Conservation (phyloP, 371 early-diverging fungal genomes). For the Massospora cicadina region DNA sequence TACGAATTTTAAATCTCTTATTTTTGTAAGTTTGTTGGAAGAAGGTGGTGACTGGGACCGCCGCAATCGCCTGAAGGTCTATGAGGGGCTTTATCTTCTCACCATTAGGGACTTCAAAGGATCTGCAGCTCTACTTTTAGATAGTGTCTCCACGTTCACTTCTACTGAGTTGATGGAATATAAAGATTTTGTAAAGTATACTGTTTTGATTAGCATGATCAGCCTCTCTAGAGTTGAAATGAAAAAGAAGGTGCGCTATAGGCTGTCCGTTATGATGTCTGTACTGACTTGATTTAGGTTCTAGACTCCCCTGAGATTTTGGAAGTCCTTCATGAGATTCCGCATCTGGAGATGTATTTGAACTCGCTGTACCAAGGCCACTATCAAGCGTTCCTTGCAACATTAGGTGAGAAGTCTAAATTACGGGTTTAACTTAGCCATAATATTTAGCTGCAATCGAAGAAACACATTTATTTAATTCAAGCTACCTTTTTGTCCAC, state of each 20-base stretch:
- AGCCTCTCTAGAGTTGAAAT: conserved; percentile 83
- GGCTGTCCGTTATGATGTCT: neutral
- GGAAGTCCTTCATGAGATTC: conserved; percentile 83
- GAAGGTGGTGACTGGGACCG: conserved; percentile 99
- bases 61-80: conserved; percentile 96
- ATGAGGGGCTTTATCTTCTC: conserved; percentile 87
- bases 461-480: conserved; percentile 25
- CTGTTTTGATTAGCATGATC: conserved; percentile 76
- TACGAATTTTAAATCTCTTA: neutral
- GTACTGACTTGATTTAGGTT: conserved; percentile 26
- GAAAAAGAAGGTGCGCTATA: conserved; percentile 60
- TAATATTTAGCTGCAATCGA: conserved; percentile 27
- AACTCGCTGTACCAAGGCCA: conserved; percentile 84
- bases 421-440: neutral
- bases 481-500: conserved; percentile 60
- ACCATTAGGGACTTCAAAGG: conserved; percentile 90
- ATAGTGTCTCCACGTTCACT: conserved; percentile 93
- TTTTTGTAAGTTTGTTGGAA: conserved; percentile 54
- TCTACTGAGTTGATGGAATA: conserved; percentile 95
- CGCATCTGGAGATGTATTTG: conserved; percentile 64
- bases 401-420: conserved; percentile 27
- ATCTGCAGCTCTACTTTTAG: conserved; percentile 76
- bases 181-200: conserved; percentile 90
- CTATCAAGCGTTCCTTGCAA: conserved; percentile 80
- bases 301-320: conserved; percentile 92